Evolutionary conservation across 2,329 filamentous ascomycete species (phyloP).

Genomic region (Escovopsis sp.): DNA sequence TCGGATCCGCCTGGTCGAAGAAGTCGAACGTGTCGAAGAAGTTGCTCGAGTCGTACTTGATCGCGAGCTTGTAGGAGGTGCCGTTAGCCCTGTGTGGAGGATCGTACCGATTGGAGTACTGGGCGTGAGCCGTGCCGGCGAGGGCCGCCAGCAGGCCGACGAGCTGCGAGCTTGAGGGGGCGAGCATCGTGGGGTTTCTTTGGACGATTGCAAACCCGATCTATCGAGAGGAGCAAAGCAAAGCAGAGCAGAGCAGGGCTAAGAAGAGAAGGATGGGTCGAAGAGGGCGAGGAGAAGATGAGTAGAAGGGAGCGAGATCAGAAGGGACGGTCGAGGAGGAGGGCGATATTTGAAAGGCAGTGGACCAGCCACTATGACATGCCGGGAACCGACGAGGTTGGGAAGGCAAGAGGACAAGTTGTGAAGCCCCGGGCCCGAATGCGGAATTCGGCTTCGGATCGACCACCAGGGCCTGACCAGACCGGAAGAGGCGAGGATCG

Average conservation of each 20-base stretch:
- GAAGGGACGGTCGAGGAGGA: neutral
- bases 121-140: slow-evolving; percentile 11
- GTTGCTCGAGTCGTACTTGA: slow-evolving; percentile 34
- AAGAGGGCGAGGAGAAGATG: no score
- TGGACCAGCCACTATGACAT: neutral
- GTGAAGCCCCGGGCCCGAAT: no score
- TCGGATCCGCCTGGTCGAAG: slow-evolving; percentile 48
- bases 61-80: slow-evolving; percentile 27
- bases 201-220: no score
- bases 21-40: slow-evolving; percentile 43
- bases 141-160: slow-evolving; percentile 16
- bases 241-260: no score
- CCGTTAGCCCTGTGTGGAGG: neutral
- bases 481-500: no score
- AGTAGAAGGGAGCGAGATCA: no score
- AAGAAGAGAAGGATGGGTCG: no score
- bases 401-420: no score
- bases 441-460: no score
- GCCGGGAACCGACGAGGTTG: no score
- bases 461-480: no score
- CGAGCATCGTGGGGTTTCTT: slow-evolving; percentile 7
- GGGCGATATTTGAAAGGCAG: neutral
- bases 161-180: slow-evolving; percentile 3
- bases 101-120: neutral
- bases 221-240: no score